Base-by-base conservation (phyloP, 106 monocot species). In the Vanilla planifolia region DNA sequence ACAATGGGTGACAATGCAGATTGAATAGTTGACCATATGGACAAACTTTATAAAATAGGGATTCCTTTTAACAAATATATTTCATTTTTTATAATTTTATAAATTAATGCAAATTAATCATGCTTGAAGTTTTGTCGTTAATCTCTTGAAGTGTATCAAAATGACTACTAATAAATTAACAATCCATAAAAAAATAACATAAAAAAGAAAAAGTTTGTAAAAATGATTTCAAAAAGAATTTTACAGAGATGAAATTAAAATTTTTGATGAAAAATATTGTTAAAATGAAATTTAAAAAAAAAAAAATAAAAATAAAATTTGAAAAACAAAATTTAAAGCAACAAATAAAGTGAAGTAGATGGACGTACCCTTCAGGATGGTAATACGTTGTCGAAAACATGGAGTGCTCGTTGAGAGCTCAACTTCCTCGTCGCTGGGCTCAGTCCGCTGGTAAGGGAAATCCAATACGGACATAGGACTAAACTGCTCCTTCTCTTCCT, bases 391-490 rank as follows among this genome's bases (percentile, higher is more conserved):
- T 3, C 26, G 24, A n/a, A 24, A 50, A 25, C 2, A 22, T 24
- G 25, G 8, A 24, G 50, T 10, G 23, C 2, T 50, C 24, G 25
- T 11, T 10, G 25, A 53, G 30, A 30, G 53, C 30, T 23, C 63
- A 13, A 68, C 79, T 3, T 57, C 53, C 26, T 33, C 53, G 27
- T 53, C 30, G 28, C 30, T 25, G 50, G 22, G 29, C 30, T 53
- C 53, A 15, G 26, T 79, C 1, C 56, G 72, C 20, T 77, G 47
- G 58, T 36, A 74, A 9, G 84, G 84, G 58, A 84, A 89, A 48
- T 89, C 84, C 80, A 84, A 72, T 28, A 89, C 72, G 11, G 80
- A 84, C 36, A 89, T 80, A 0, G 89, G 84, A 41, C 89, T 84
- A 5, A 84, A 51, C 66, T 88, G 82, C 29, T 87, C 82, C 62